These are phyloP conservation scores for Cystobasidiopsis lactophilus DNA, from an alignment of 768 basidiomycete genomes.

Conservation along the genomic window DNA sequence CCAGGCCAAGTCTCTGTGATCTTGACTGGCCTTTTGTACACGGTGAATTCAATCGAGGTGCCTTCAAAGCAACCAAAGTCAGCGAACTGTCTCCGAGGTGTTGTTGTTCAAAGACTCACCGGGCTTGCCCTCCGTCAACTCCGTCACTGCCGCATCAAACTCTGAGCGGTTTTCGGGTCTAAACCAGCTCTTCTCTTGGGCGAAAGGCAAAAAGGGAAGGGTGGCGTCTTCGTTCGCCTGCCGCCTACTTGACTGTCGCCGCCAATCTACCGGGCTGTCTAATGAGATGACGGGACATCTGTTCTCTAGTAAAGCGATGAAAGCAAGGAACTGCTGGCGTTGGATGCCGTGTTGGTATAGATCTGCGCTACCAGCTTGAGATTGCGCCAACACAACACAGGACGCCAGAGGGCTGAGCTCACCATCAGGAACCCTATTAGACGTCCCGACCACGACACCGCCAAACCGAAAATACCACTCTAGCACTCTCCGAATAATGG, in stretches of 20 bases:
- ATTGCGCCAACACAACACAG: constrained; percentile 18
- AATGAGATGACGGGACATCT: constrained; percentile 34
- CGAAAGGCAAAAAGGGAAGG: too few relatives aligned
- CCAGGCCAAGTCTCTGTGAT: constrained; percentile 29
- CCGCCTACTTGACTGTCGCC: too few relatives aligned
- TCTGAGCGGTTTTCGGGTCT: constrained; percentile 15
- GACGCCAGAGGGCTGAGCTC: constrained; percentile 15
- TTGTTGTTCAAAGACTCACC: background rate
- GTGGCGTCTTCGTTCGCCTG: background rate
- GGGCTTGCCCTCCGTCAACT: constrained; percentile 9
- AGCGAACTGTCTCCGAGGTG: too few relatives aligned
- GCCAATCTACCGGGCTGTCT: constrained; percentile 32
- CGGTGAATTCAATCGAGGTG: constrained; percentile 22
- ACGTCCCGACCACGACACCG: constrained; percentile 32
- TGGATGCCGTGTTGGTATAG: constrained; percentile 28
- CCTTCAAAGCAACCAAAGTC: constrained; percentile 9
- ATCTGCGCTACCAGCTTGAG: constrained; percentile 30
- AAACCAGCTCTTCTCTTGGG: constrained; percentile 5
- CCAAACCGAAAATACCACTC: constrained; percentile 45
- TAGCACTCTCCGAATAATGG: constrained; percentile 28
- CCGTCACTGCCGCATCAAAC: constrained; percentile 14
- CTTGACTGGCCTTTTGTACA: constrained; percentile 32
- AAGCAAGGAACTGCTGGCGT: constrained; percentile 35
- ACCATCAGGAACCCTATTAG: constrained; percentile 19
- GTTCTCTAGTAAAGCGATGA: constrained; percentile 35